Evolutionary conservation across 2,329 filamentous ascomycete species (phyloP), one percentile per base, ranked within the genome.

Genomic region (Colletotrichum cordylinicola): DNA sequence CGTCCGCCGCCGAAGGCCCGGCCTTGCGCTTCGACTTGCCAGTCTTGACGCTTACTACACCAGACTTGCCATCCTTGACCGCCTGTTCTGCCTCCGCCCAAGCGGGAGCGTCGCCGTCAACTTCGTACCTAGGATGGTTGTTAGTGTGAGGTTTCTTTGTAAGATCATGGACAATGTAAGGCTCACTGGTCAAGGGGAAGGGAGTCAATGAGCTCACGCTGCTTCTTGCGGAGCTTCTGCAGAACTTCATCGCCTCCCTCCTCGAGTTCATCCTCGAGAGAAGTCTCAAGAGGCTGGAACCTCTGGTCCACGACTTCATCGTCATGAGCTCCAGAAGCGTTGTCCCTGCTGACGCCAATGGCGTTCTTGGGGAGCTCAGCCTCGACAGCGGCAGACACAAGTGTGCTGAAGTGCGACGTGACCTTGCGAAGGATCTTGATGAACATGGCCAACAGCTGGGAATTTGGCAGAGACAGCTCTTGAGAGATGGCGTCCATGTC

Each of bases 341-440:
- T 87, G 78, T 88, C 91, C 8, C 88, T 86, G 69, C 89, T 92
- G 15, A 92, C 90, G 16, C 91, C 92, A 9, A 92, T 86, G 67
- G 84, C 87, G 79, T 91, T 88, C 60, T 88, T 86, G 5, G 94
- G 93, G 80, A 96, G 87, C 62, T 91, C 88, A 2, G 92, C 91
- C 72, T 92, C 93, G 13, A 94, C 93, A 0, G 95, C 95, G 5
- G 91, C 92, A 56, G 95, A 91, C 4, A 98, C 90, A 1, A 98
- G 85, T 5, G 89, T 87, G 37, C 93, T 91, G 85, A 99, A 97
- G 82, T 96, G 91, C 4, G 91, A 89, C 4, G 94, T 94, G 52
- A 98, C 90, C 87, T 98, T 98, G 78, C 96, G 92, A 75, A 98
- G 90, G 76, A 98, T 94, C 88, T 99, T 99, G 84, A 98, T 95